phyloP scores from a whole-genome alignment of 208 protist genomes.

The Porcisia hertigi region DNA sequence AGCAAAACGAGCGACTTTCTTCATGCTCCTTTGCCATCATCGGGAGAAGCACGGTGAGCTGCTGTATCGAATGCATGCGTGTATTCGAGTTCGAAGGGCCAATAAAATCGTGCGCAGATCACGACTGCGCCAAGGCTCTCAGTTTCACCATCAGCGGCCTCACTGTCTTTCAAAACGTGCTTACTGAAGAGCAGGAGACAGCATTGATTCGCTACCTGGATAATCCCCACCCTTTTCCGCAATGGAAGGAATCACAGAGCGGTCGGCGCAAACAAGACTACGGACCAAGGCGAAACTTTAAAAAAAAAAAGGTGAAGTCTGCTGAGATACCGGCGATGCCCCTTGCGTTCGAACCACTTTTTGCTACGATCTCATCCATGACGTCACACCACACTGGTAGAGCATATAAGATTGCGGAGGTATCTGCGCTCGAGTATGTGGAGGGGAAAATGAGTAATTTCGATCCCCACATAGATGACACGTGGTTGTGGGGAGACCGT shows the following conservation, averaged over 20 bases:
- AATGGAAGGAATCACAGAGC: slow-evolving; percentile 86
- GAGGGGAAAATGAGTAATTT: slow-evolving; percentile 62
- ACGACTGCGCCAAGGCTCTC: slow-evolving; percentile 16
- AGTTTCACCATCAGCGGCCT: slow-evolving; percentile 44
- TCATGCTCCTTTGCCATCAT: slow-evolving; percentile 73
- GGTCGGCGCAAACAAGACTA: slow-evolving; percentile 87
- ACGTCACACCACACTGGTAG: slow-evolving; percentile 34
- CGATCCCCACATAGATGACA: slow-evolving; percentile 91
- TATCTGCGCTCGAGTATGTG: slow-evolving; percentile 78
- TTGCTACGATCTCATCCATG: slow-evolving; percentile 31
- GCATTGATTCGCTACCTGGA: slow-evolving; percentile 64
- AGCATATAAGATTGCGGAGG: slow-evolving; percentile 58
- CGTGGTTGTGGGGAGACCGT: slow-evolving; percentile 89
- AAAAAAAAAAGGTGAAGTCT: slow-evolving; percentile 78
- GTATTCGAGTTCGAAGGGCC: slow-evolving; percentile 31
- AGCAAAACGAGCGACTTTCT: slow-evolving; percentile 50
- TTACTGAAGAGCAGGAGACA: slow-evolving; percentile 56
- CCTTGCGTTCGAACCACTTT: slow-evolving; percentile 39
- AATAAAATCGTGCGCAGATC: slow-evolving; percentile 52
- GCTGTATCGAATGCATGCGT: slow-evolving; percentile 48
- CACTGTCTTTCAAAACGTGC: slow-evolving; percentile 42
- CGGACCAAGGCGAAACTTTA: slow-evolving; percentile 86
- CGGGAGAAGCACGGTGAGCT: slow-evolving; percentile 35
- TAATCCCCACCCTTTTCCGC: slow-evolving; percentile 46
- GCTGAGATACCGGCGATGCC: slow-evolving; percentile 62